Evolutionary conservation across 768 basidiomycete genomes (phyloP).

Genomic region (Trametes coccinea): DNA sequence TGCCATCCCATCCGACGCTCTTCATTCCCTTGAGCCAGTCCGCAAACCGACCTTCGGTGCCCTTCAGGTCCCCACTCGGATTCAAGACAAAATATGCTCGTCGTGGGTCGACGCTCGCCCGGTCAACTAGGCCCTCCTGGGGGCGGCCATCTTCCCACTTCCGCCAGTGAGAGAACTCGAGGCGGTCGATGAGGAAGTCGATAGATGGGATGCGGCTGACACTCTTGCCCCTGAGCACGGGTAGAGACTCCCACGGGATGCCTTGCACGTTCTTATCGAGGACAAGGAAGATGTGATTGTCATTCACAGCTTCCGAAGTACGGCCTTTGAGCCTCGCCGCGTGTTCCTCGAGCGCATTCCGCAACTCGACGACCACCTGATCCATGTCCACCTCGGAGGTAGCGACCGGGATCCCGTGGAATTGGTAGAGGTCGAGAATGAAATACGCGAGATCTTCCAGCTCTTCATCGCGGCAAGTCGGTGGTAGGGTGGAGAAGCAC

Average conservation of each 20-base stretch:
- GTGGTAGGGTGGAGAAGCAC: slow-evolving; percentile 82
- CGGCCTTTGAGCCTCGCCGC: slow-evolving; percentile 40
- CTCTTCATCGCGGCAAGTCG: slow-evolving; percentile 88
- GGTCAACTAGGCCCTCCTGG: slow-evolving; percentile 37
- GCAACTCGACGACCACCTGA: slow-evolving; percentile 86
- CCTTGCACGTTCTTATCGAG: slow-evolving; percentile 88
- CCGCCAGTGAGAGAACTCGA: slow-evolving; percentile 57
- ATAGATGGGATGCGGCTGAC: slow-evolving; percentile 92
- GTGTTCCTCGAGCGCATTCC: slow-evolving; percentile 74
- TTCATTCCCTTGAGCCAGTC: slow-evolving; percentile 78
- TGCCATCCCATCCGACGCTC: slow-evolving; percentile 78
- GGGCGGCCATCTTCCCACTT: slow-evolving; percentile 30
- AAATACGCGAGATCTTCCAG: slow-evolving; percentile 94
- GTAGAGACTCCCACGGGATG: slow-evolving; percentile 95
- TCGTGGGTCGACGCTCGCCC: slow-evolving; percentile 59
- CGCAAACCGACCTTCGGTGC: slow-evolving; percentile 81
- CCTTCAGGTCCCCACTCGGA: slow-evolving; percentile 85
- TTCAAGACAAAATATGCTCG: slow-evolving; percentile 87
- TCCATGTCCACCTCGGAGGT: slow-evolving; percentile 91
- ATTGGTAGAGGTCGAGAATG: slow-evolving; percentile 90
- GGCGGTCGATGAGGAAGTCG: slow-evolving; percentile 83
- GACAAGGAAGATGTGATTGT: slow-evolving; percentile 83
- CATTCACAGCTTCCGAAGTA: slow-evolving; percentile 34
- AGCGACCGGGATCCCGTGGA: slow-evolving; percentile 86
- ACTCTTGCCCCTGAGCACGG: slow-evolving; percentile 77